These are phyloP conservation scores for Schwanniomyces sp. DNA, from an alignment of 805 yeast species.

Conservation along the genomic window DNA sequence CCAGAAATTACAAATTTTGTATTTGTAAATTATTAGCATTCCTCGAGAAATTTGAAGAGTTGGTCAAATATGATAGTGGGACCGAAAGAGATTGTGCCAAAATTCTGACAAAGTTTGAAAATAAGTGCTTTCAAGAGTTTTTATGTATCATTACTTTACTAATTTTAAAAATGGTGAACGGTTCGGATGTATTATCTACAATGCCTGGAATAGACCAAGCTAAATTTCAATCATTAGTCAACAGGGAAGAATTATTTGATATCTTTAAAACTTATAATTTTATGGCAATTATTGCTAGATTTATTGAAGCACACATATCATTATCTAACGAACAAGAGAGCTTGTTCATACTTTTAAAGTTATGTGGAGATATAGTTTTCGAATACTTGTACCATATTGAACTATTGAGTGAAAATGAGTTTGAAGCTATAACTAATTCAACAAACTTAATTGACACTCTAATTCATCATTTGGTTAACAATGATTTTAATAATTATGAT, in stretches of 20 bases:
- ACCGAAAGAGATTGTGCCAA: constrained; percentile 3
- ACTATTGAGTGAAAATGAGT: constrained; percentile 34
- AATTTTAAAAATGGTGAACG: constrained; percentile 30
- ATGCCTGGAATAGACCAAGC: not conserved
- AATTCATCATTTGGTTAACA: constrained; percentile 31
- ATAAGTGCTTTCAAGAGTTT: constrained; percentile 31
- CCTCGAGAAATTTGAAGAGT: constrained; percentile 23
- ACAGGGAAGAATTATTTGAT: constrained; percentile 14
- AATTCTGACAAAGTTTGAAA: constrained; percentile 10
- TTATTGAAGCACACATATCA: constrained; percentile 26
- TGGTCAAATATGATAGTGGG: not conserved
- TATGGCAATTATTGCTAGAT: constrained; percentile 26
- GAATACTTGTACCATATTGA: constrained; percentile 39
- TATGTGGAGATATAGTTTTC: constrained; percentile 40
- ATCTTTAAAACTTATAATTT: constrained; percentile 25
- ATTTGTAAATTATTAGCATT: constrained; percentile 39
- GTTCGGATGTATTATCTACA: not conserved
- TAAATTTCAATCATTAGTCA: constrained; percentile 6
- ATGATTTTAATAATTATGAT: constrained; percentile 34
- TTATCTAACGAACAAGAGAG: constrained; percentile 16
- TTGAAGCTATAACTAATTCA: constrained; percentile 23
- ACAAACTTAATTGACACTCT: constrained; percentile 28
- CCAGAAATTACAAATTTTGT: constrained; percentile 35
- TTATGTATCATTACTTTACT: constrained; percentile 33
- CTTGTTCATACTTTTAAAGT: constrained; percentile 33